A percentile compares a stretch with the other conserved stretches of the same genome.
Conservation (phyloP, 495 filamentous ascomycete genomes). For the Penicillium soppii region DNA sequence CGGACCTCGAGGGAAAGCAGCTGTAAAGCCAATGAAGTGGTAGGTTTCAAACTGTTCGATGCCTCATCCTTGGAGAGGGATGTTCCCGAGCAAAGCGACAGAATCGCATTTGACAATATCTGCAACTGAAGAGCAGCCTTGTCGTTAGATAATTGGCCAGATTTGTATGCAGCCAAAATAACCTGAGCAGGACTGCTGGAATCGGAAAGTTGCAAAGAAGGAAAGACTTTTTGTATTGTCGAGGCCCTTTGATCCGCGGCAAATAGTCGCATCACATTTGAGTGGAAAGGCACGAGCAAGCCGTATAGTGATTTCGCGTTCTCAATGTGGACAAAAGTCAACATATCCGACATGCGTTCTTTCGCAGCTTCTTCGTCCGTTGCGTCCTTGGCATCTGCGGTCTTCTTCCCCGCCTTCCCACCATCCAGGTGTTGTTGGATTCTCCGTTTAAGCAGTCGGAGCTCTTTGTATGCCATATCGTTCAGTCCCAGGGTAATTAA, state of each 20-base stretch:
- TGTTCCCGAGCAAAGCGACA: slow-evolving; percentile 56
- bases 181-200: slow-evolving; percentile 66
- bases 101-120: slow-evolving; percentile 61
- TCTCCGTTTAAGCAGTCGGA: slow-evolving; percentile 64
- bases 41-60: slow-evolving; percentile 51
- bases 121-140: slow-evolving; percentile 73
- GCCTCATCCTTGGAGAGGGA: slow-evolving; percentile 37
- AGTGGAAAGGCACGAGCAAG: slow-evolving; percentile 41
- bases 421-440: slow-evolving; percentile 46
- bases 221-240: slow-evolving; percentile 49
- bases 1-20: slow-evolving; percentile 64
- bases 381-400: slow-evolving; percentile 12
- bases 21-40: slow-evolving; percentile 62
- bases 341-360: slow-evolving; percentile 58
- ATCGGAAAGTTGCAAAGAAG: slow-evolving; percentile 43
- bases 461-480: slow-evolving; percentile 74
- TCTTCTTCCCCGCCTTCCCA: slow-evolving; percentile 22
- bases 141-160: slow-evolving; percentile 39
- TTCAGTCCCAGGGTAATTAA: slow-evolving; percentile 70
- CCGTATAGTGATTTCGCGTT: slow-evolving; percentile 35
- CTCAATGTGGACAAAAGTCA: slow-evolving; percentile 54
- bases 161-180: slow-evolving; percentile 51
- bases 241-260: slow-evolving; percentile 41
- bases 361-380: slow-evolving; percentile 33
- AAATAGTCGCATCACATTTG: slow-evolving; percentile 52